Conservation (phyloP, 2,329 filamentous ascomycete species). For the Plenodomus lindquistii region DNA sequence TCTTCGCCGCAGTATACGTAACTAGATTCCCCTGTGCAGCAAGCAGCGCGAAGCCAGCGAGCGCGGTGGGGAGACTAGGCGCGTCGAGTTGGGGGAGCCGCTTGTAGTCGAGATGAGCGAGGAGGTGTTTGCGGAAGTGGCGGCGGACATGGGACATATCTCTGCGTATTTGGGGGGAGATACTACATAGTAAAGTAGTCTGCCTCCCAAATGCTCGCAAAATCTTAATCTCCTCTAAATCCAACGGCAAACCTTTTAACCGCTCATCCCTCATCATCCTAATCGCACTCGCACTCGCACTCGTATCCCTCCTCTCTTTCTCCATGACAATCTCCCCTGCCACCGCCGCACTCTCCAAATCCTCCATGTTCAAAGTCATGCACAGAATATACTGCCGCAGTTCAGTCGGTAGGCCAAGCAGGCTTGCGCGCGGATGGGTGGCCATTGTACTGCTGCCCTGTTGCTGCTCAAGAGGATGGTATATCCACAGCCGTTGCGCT, state of each 20-base stretch:
- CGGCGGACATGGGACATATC: conserved; percentile 9
- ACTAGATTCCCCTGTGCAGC: too few species aligned
- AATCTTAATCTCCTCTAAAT: neutral
- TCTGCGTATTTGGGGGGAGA: conserved; percentile 7
- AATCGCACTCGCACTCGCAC: neutral
- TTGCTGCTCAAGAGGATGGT: neutral
- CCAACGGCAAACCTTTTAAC: neutral
- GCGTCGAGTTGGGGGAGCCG: neutral
- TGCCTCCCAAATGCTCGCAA: conserved; percentile 2
- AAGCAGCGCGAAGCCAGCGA: neutral
- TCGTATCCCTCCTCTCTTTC: neutral
- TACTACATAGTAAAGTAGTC: conserved; percentile 5
- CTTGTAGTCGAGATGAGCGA: neutral
- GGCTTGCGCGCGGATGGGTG: conserved; percentile 3
- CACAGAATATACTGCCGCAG: conserved; percentile 16
- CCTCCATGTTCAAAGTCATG: neutral
- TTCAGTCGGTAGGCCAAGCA: conserved; percentile 19
- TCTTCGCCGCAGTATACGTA: neutral
- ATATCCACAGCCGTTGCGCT: neutral
- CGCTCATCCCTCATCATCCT: neutral
- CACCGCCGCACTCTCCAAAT: neutral
- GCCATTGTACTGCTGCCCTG: neutral
- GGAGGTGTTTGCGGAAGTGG: neutral
- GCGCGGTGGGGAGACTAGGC: neutral
- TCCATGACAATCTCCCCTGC: neutral